Percentiles rank a stretch among this genome's conserved stretches.
Conservation (phyloP, 2,329 filamentous ascomycete species). For the Xenoacremonium recifei region DNA sequence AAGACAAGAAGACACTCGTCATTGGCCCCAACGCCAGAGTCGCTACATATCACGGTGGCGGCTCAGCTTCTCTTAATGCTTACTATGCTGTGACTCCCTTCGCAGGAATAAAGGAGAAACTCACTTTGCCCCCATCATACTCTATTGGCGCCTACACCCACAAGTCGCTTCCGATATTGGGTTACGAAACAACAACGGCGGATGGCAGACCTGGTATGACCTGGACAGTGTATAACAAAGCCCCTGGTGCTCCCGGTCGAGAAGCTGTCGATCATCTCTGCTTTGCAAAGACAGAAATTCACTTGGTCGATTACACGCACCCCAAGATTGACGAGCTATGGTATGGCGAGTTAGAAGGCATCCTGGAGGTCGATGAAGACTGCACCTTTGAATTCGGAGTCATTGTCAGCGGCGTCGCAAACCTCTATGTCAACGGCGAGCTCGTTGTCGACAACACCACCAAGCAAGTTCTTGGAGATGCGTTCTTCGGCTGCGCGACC, state of each 20-base stretch:
- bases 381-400: constrained; percentile 64
- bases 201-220: constrained; percentile 57
- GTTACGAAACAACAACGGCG: constrained; percentile 47
- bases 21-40: constrained; percentile 58
- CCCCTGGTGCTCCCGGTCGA: constrained; percentile 46
- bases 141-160: constrained; percentile 64
- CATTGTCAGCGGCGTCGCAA: constrained; percentile 64
- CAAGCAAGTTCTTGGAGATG: constrained; percentile 59
- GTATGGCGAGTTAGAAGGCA: constrained; percentile 62
- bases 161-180: constrained; percentile 60
- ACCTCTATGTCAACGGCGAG: constrained; percentile 60
- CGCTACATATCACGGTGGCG: constrained; percentile 61
- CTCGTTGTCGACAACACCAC: constrained; percentile 65
- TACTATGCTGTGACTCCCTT: constrained; percentile 72
- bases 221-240: constrained; percentile 62
- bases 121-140: constrained; percentile 44
- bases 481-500: constrained; percentile 65
- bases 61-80: constrained; percentile 57
- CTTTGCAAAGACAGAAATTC: constrained; percentile 47
- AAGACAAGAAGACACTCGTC: constrained; percentile 58
- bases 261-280: constrained; percentile 50
- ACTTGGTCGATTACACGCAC: constrained; percentile 51
- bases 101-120: constrained; percentile 63
- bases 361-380: constrained; percentile 58
- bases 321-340: constrained; percentile 53